phyloP scores from a whole-genome alignment of 1,284 basidiomycete species.

The Baeospora myosura region DNA sequence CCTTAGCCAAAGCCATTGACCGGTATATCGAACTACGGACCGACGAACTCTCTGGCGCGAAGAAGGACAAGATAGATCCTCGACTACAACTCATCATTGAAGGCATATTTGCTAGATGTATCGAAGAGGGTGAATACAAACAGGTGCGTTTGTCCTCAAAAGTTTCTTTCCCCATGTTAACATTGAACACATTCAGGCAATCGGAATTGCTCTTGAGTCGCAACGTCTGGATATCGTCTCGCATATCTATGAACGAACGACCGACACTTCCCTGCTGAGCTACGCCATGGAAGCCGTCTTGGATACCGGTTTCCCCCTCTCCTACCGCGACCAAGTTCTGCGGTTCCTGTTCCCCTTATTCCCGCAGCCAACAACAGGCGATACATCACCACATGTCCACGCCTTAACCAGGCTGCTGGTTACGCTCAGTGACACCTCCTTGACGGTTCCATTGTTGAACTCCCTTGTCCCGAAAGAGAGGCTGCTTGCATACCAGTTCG shows the following conservation, averaged over 20 bases:
- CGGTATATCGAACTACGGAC: conserved; percentile 67
- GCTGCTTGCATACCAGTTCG: conserved; percentile 85
- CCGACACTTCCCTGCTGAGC: conserved; percentile 71
- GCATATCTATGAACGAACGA: conserved; percentile 64
- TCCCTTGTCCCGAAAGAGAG: conserved; percentile 67
- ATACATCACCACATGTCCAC: conserved; percentile 67
- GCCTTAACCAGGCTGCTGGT: conserved; percentile 83
- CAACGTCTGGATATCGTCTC: conserved; percentile 80
- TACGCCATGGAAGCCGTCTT: conserved; percentile 89
- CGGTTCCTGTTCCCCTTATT: conserved; percentile 82
- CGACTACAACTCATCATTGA: conserved; percentile 81
- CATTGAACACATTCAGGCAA: conserved; percentile 53
- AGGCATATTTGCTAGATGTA: conserved; percentile 77
- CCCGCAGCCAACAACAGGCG: conserved; percentile 59
- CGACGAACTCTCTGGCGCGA: conserved; percentile 41
- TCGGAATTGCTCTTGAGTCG: conserved; percentile 90
- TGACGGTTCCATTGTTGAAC: conserved; percentile 66
- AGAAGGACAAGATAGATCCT: conserved; percentile 61
- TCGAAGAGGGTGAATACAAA: conserved; percentile 81
- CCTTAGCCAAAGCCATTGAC: conserved; percentile 87
- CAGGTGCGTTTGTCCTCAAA: conserved; percentile 48
- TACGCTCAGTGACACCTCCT: conserved; percentile 70
- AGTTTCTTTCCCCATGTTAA: conserved; percentile 12
- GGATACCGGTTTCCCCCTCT: conserved; percentile 74
- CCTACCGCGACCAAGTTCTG: conserved; percentile 78